A percentile compares a stretch with the other conserved stretches of the same genome.
Conservation (phyloP, 2,329 filamentous ascomycete genomes). For the Pseudogymnoascus sp. region DNA sequence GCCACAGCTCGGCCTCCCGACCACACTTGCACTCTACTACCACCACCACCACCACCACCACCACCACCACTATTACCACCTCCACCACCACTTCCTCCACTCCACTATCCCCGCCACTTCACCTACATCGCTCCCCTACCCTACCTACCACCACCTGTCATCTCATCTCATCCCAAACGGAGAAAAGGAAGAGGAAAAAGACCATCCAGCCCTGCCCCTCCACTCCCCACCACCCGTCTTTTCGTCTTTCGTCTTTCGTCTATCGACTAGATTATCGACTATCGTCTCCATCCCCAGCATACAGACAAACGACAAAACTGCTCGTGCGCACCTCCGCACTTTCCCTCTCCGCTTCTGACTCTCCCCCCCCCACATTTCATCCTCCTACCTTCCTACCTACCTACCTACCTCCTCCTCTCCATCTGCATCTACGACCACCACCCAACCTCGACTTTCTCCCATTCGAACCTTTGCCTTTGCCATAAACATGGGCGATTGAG, state of each 20-base stretch:
- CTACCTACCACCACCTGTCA: not conserved
- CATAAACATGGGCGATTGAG: not conserved
- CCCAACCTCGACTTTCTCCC: not conserved
- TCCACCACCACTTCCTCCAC: too few species aligned
- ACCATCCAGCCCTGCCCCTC: not conserved
- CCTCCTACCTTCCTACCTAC: too few species aligned
- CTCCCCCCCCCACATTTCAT: not conserved
- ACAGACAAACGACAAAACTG: not conserved
- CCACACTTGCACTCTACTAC: not conserved
- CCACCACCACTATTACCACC: too few species aligned
- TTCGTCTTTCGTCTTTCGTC: too few species aligned
- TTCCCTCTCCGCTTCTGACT: not conserved
- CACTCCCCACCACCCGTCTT: too few species aligned
- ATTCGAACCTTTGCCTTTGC: not conserved
- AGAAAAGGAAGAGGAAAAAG: not conserved
- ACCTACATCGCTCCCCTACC: not conserved
- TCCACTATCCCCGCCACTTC: too few species aligned
- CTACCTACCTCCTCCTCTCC: not conserved
- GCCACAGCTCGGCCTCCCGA: too few species aligned
- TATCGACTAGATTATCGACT: too few species aligned
- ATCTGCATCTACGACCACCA: not conserved
- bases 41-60: too few species aligned
- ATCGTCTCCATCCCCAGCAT: too few species aligned
- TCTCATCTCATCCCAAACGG: too few species aligned
- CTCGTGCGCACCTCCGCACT: not conserved